A percentile compares a stretch with the other conserved stretches of the same genome.
phyloP scores from a whole-genome alignment of 108 stramenopile genomes.

The Aurantiochytrium sp. region DNA sequence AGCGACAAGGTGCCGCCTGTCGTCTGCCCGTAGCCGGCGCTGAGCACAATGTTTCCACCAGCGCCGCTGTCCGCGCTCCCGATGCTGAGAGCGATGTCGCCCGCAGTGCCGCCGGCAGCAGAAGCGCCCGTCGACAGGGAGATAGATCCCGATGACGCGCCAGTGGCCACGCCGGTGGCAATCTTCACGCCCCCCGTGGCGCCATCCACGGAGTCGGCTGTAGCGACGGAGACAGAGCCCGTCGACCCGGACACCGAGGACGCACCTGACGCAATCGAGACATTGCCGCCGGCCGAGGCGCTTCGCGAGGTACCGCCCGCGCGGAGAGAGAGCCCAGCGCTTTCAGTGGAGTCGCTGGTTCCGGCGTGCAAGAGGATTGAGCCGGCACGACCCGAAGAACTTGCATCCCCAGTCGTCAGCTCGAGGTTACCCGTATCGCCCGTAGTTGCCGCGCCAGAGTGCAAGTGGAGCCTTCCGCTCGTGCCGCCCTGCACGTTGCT shows the following conservation, averaged over 20 bases:
- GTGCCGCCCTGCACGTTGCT: background rate
- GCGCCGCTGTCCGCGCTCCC: background rate
- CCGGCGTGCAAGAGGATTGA: background rate
- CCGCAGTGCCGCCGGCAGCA: background rate
- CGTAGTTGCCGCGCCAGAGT: background rate
- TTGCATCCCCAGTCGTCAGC: background rate
- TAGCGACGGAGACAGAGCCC: constrained; percentile 35
- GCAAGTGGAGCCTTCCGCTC: background rate
- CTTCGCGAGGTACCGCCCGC: background rate
- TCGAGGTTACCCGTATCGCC: background rate
- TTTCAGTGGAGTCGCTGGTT: background rate
- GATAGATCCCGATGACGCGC: background rate
- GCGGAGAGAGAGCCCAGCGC: background rate
- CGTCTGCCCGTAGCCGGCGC: background rate
- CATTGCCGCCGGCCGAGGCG: background rate
- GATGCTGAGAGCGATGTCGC: background rate
- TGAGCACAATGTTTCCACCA: background rate
- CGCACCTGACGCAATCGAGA: background rate
- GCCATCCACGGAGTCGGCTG: constrained; percentile 19
- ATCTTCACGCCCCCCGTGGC: background rate
- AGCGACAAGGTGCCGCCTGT: background rate
- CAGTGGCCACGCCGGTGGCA: background rate
- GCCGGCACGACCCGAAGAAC: background rate
- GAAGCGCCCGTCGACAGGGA: background rate
- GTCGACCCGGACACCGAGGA: constrained; percentile 29